These are phyloP conservation scores for Penicillium palitans DNA, from an alignment of 2,329 filamentous ascomycete species.

Conservation along the genomic window DNA sequence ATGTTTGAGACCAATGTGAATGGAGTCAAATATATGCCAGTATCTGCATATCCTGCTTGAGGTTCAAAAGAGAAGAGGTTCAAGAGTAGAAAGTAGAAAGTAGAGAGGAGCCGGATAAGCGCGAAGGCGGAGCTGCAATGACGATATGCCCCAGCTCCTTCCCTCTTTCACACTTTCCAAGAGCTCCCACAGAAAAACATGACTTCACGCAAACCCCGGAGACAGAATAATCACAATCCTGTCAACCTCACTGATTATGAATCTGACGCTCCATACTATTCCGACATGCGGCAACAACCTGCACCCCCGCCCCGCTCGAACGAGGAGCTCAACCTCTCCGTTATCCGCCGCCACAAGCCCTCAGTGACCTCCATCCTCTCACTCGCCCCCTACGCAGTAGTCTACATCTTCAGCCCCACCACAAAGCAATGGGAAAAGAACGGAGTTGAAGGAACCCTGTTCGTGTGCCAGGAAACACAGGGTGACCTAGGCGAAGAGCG, in stretches of 20 bases:
- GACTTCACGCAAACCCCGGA: constrained; percentile 36
- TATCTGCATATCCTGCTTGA: background rate
- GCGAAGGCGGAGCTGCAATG: constrained; percentile 13
- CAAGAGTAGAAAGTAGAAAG: background rate
- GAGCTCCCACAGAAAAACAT: constrained; percentile 21
- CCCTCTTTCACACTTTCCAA: background rate
- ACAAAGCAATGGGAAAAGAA: constrained; percentile 78
- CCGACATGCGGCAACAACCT: constrained; percentile 37
- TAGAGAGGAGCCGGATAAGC: background rate
- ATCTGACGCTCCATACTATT: constrained; percentile 59
- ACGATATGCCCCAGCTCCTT: constrained; percentile 12
- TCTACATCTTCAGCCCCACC: constrained; percentile 73
- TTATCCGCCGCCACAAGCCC: constrained; percentile 78
- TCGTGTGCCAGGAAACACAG: constrained; percentile 69
- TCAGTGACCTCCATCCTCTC: constrained; percentile 71
- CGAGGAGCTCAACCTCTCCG: constrained; percentile 81
- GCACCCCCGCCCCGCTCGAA: constrained; percentile 64
- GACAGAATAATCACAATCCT: constrained; percentile 30
- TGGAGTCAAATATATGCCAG: background rate
- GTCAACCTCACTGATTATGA: constrained; percentile 59
- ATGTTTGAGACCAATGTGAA: background rate
- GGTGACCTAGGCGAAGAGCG: constrained; percentile 48
- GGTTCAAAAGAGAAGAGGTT: background rate
- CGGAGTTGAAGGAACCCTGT: constrained; percentile 82
- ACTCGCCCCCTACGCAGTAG: constrained; percentile 79